These are phyloP conservation scores for Babesia gibsoni DNA, from an alignment of 169 alveolate genomes.

Conservation along the genomic window DNA sequence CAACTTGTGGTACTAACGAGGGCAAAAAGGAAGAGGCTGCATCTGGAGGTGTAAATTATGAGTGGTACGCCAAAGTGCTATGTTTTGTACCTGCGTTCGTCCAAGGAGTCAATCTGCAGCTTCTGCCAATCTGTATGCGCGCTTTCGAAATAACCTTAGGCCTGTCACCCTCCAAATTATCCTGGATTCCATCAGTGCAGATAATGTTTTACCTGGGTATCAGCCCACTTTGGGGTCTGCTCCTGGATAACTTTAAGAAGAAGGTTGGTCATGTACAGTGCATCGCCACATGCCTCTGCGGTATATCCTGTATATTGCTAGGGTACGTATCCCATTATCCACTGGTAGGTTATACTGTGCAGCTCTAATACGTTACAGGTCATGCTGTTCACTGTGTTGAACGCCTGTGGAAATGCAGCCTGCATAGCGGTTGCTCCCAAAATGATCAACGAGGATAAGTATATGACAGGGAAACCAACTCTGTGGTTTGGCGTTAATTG, in stretches of 20 bases:
- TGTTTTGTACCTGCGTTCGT: conserved; percentile 1
- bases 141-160: conserved; percentile 84
- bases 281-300: conserved; percentile 81
- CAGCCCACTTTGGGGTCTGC: conserved; percentile 88
- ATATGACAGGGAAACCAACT: not conserved
- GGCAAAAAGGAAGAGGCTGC: too few species aligned
- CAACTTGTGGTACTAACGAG: too few species aligned
- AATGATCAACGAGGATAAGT: not conserved
- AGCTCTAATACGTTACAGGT: conserved; percentile 18
- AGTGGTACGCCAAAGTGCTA: not conserved
- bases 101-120: conserved; percentile 14
- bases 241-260: conserved; percentile 82
- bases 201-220: conserved; percentile 77
- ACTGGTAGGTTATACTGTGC: conserved; percentile 16
- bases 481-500: conserved; percentile 6
- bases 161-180: conserved; percentile 77
- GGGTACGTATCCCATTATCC: conserved; percentile 34
- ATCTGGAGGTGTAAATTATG: too few species aligned
- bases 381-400: conserved; percentile 17
- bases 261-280: conserved; percentile 80
- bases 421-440: conserved; percentile 22
- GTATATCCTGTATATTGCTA: conserved; percentile 78
- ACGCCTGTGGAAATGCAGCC: conserved; percentile 41
- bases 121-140: conserved; percentile 60
- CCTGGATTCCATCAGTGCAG: conserved; percentile 81